Conservation (phyloP, 2,329 filamentous ascomycete species). For the Colletotrichum agaves region DNA sequence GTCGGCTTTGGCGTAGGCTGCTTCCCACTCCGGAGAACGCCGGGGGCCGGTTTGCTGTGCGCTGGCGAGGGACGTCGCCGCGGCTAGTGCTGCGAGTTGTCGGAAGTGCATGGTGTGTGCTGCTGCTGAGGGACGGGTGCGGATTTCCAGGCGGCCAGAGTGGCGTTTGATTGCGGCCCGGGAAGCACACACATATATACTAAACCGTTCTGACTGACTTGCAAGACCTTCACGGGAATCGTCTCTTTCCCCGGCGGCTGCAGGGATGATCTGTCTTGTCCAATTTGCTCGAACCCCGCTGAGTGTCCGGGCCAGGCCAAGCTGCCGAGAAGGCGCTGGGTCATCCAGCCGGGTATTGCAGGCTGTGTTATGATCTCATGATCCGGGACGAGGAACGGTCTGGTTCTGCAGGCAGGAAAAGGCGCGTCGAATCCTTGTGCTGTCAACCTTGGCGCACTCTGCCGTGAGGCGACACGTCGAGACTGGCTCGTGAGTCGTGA, state of each 20-base stretch:
- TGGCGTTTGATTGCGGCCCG: background rate
- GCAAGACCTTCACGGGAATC: background rate
- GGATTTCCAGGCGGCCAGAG: background rate
- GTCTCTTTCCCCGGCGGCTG: background rate
- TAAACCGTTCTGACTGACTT: background rate
- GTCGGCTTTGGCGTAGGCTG: slow-evolving; percentile 77
- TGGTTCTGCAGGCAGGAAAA: background rate
- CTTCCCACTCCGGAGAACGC: slow-evolving; percentile 62
- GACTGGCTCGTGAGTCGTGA: background rate
- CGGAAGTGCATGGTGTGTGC: slow-evolving; percentile 28
- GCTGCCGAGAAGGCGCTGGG: slow-evolving; percentile 23
- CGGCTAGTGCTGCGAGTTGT: slow-evolving; percentile 36
- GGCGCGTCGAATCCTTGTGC: background rate
- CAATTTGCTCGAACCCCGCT: slow-evolving; percentile 6
- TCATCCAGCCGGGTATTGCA: slow-evolving; percentile 1
- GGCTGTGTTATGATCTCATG: slow-evolving; percentile 24
- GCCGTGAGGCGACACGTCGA: slow-evolving; percentile 9
- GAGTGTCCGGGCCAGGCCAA: slow-evolving; percentile 10
- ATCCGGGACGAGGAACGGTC: background rate
- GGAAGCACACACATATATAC: slow-evolving; percentile 23
- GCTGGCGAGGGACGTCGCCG: slow-evolving; percentile 30
- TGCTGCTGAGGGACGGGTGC: background rate
- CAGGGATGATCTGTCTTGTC: slow-evolving; percentile 18
- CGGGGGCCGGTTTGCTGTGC: slow-evolving; percentile 25
- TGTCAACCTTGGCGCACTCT: slow-evolving; percentile 24